Evolutionary conservation across 2,329 filamentous ascomycete genomes (phyloP), one percentile per base, ranked within the genome.

Genomic region (Pestalotiopsis sp.): DNA sequence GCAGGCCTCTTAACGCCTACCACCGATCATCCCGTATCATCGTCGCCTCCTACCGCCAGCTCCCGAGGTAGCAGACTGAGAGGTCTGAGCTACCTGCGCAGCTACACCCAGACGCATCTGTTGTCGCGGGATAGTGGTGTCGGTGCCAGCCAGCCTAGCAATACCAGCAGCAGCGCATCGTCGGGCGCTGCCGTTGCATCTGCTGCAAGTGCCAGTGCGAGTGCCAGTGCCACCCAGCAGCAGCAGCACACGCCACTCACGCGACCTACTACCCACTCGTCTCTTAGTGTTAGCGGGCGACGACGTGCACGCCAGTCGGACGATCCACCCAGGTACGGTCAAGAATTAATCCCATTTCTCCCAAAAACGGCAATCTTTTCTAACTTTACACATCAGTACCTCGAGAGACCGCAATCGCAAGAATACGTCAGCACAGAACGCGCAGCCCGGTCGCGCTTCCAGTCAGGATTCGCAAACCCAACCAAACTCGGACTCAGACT

Each of bases 1-100:
- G 68, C 75, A 72, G 72, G 72, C 64, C 58, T 75, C 67, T 72
- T 76, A 71, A 71, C 74, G 70, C 73, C 74, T 69, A 70, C 75
- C 65, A 55, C 74, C 64, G 73, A 72, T 35, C 30, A 35, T 66
- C 68, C 71, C 65, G 65, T 73, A 62, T 70, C 73, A 61, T 68
- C 73, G 67, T 39, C 68, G 38, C 39, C 71, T 11, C 59, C 70
- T 57, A 38, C 68, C 55, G 64, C 70, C 44, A 74, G 71, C 44
- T 67, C 66, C 48, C 68, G 74, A 60, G 72, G 73, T n/a, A 72
- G 71, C 65, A 72, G 75, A 38, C 65, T 77, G 60, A 71, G 75
- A 63, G 75, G 73, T 65, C 67, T 75, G 68, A 75, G 75, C 56
- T 73, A 76, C 67, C 70, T 76, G 9, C 73, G 73, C 64, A 74